Evolutionary conservation across 1,284 basidiomycete species (phyloP).

Genomic region (Moniliella sp.): DNA sequence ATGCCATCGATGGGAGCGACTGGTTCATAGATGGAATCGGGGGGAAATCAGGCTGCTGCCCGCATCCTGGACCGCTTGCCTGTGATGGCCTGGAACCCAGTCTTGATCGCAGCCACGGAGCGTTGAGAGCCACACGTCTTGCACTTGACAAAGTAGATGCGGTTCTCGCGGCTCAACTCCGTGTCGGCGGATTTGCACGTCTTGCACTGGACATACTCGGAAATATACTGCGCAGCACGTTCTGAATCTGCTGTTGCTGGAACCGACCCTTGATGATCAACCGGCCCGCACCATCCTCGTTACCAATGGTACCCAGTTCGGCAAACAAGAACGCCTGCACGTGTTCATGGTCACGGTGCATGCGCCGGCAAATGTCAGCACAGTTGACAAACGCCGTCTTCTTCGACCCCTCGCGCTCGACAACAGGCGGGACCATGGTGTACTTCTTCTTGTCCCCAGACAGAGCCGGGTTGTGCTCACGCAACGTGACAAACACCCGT

Average conservation of each 20-base stretch:
- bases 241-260: slow-evolving; percentile 96
- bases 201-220: slow-evolving; percentile 98
- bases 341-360: slow-evolving; percentile 98
- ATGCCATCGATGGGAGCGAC: too few relatives aligned
- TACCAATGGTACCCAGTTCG: slow-evolving; percentile 92
- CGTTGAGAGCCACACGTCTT: slow-evolving; percentile 76
- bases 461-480: slow-evolving; percentile 79
- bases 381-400: slow-evolving; percentile 92
- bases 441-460: slow-evolving; percentile 57
- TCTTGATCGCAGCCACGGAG: slow-evolving; percentile 89
- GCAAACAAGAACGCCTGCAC: slow-evolving; percentile 92
- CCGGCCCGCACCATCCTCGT: slow-evolving; percentile 73
- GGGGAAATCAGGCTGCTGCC: slow-evolving; percentile 2
- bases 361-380: slow-evolving; percentile 87
- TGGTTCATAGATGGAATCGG: too few relatives aligned
- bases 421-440: slow-evolving; percentile 87
- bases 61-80: slow-evolving; percentile 39
- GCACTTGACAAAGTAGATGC: slow-evolving; percentile 91
- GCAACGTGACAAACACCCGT: slow-evolving; percentile 74
- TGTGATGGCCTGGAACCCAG: slow-evolving; percentile 91
- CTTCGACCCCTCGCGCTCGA: slow-evolving; percentile 80
- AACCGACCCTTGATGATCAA: slow-evolving; percentile 92
- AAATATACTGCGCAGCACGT: slow-evolving; percentile 58
- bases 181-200: slow-evolving; percentile 98
- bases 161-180: slow-evolving; percentile 83